phyloP scores from a whole-genome alignment of 495 filamentous ascomycete species.

The Talaromyces trachyspermus region DNA sequence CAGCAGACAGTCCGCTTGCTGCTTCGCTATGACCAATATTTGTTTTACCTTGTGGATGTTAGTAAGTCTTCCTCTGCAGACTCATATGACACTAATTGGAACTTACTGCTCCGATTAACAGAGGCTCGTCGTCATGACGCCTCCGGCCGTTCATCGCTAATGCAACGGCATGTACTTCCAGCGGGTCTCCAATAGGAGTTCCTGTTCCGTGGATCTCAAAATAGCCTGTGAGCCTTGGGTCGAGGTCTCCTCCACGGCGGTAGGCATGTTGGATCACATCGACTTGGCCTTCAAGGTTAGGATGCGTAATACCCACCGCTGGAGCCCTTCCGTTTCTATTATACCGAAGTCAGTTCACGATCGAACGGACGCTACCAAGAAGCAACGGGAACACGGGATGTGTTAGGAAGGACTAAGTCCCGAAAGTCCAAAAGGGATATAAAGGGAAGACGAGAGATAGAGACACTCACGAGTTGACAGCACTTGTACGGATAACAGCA shows the following conservation, averaged over 20 bases:
- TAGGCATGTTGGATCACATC: constrained; percentile 30
- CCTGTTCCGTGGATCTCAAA: constrained; percentile 44
- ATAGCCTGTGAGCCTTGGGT: constrained; percentile 35
- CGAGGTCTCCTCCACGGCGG: constrained; percentile 25
- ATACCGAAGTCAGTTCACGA: too few species aligned
- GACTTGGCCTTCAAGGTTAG: constrained; percentile 34
- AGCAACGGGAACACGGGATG: too few species aligned
- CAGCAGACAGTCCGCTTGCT: constrained; percentile 43
- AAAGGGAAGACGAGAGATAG: too few species aligned
- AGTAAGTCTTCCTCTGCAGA: too few species aligned
- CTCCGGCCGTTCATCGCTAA: constrained; percentile 31
- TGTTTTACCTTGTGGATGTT: too few species aligned
- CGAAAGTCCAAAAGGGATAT: too few species aligned
- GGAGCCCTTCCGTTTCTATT: constrained; percentile 31
- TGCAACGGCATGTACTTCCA: background rate
- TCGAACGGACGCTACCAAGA: too few species aligned
- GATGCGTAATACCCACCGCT: constrained; percentile 28
- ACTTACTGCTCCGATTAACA: constrained; percentile 31
- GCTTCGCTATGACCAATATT: constrained; percentile 48
- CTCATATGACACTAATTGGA: constrained; percentile 39
- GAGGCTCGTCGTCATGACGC: background rate
- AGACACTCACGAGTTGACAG: too few species aligned
- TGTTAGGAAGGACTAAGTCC: too few species aligned
- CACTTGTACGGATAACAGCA: constrained; percentile 48
- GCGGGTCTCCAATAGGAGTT: constrained; percentile 20